Percentiles rank a stretch among this genome's conserved stretches.
phyloP scores from a whole-genome alignment of 305 asterid species.

The Nicotiana rustica region DNA sequence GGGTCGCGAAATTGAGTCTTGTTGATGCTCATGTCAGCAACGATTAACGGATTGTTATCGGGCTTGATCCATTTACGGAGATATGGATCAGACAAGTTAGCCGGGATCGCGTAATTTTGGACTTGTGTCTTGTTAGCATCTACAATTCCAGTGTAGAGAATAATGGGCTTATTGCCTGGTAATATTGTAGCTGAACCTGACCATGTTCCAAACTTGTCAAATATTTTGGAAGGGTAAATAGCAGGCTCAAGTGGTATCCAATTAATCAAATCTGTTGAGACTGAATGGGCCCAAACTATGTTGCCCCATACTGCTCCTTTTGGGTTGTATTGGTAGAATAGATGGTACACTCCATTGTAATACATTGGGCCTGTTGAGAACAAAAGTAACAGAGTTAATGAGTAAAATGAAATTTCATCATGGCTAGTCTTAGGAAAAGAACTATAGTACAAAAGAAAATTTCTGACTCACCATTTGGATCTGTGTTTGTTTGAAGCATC shows the following conservation, averaged over 20 bases:
- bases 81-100: conserved; percentile 36
- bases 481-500: conserved; percentile 32
- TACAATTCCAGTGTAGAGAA: conserved; percentile 44
- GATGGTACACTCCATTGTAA: conserved; percentile 48
- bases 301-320: conserved; percentile 47
- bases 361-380: conserved; percentile 43
- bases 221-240: conserved; percentile 44
- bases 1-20: conserved; percentile 48
- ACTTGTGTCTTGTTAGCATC: conserved; percentile 42
- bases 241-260: conserved; percentile 46
- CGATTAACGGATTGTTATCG: conserved; percentile 40
- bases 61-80: conserved; percentile 46
- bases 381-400: neutral
- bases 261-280: conserved; percentile 44
- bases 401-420: neutral
- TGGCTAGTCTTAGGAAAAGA: neutral
- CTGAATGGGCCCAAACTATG: conserved; percentile 50
- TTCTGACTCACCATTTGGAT: conserved; percentile 44
- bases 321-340: conserved; percentile 50
- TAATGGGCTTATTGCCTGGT: conserved; percentile 43
- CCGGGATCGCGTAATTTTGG: conserved; percentile 45
- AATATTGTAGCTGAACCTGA: conserved; percentile 47
- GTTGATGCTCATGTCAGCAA: conserved; percentile 34
- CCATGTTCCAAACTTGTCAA: conserved; percentile 48
- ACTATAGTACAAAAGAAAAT: neutral